Conservation (phyloP, 1,284 basidiomycete genomes). For the Ceratobasidium sp. region DNA sequence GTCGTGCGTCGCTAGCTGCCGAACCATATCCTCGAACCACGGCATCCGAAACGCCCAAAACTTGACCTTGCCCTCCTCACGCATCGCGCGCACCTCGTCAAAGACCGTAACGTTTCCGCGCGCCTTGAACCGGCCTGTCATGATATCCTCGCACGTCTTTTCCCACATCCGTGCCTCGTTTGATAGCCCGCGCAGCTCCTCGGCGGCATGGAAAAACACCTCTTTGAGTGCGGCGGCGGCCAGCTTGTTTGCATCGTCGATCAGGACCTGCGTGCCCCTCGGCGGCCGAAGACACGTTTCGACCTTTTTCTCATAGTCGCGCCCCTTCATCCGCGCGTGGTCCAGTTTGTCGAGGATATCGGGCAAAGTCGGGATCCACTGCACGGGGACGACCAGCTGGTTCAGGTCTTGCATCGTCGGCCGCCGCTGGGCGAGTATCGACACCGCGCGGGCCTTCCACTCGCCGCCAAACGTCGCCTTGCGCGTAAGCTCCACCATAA, state of each 20-base stretch:
- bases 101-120: slow-evolving; percentile 70
- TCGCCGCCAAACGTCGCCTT: slow-evolving; percentile 69
- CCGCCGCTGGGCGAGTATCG: slow-evolving; percentile 69
- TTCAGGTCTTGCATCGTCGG: slow-evolving; percentile 79
- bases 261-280: slow-evolving; percentile 11
- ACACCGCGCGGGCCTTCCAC: slow-evolving; percentile 75
- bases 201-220: slow-evolving; percentile 58
- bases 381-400: slow-evolving; percentile 68
- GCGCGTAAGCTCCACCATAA: slow-evolving; percentile 67
- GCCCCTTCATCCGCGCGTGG: slow-evolving; percentile 69
- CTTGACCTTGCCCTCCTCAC: slow-evolving; percentile 72
- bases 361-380: slow-evolving; percentile 70
- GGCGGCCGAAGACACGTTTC: slow-evolving; percentile 69
- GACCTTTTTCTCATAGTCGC: slow-evolving; percentile 80
- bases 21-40: slow-evolving; percentile 73
- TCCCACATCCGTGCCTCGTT: slow-evolving; percentile 79
- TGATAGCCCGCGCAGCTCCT: slow-evolving; percentile 72
- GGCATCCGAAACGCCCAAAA: slow-evolving; percentile 76
- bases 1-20: slow-evolving; percentile 70
- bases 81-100: slow-evolving; percentile 75
- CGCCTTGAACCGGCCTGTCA: slow-evolving; percentile 67
- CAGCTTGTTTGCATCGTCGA: slow-evolving; percentile 37
- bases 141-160: slow-evolving; percentile 73
- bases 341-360: slow-evolving; percentile 68
- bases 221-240: slow-evolving; percentile 36